phyloP scores from a whole-genome alignment of 2,329 filamentous ascomycete genomes.

The Paradendryphiella salina region DNA sequence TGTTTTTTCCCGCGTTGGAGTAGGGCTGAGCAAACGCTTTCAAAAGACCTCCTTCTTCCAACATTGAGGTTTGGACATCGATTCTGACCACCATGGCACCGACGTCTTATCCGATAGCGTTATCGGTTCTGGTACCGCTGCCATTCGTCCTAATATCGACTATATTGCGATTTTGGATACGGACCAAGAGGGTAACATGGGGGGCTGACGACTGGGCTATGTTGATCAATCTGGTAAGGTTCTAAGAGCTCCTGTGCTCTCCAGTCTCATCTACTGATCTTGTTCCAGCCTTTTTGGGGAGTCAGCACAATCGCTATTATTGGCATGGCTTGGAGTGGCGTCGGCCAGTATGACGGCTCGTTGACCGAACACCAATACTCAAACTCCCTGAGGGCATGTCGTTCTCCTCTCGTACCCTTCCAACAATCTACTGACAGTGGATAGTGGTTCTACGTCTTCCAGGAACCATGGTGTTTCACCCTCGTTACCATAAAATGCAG shows the following conservation, averaged over 20 bases:
- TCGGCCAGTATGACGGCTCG: slow-evolving; percentile 5
- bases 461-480: slow-evolving; percentile 13
- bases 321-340: slow-evolving; percentile 9
- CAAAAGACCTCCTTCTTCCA: not conserved
- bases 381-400: slow-evolving; percentile 4
- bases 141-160: slow-evolving; percentile 9
- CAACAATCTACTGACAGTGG: not conserved
- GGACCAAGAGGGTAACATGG: slow-evolving; percentile 8
- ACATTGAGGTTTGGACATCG: not conserved
- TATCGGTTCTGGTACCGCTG: slow-evolving; percentile 4
- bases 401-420: not conserved
- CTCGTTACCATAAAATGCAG: slow-evolving; percentile 12
- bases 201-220: slow-evolving; percentile 13
- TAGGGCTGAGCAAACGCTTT: not conserved
- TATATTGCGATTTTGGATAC: slow-evolving; percentile 9
- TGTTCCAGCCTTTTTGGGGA: slow-evolving; percentile 5
- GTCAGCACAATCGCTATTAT: slow-evolving; percentile 7
- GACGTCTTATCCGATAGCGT: slow-evolving; percentile 8
- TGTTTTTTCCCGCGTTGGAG: not conserved
- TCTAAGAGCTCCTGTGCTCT: not conserved
- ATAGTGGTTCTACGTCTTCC: slow-evolving; percentile 13
- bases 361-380: slow-evolving; percentile 4
- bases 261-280: not conserved
- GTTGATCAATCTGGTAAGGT: slow-evolving; percentile 10
- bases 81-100: slow-evolving; percentile 5